Evolutionary conservation across 2,329 filamentous ascomycete genomes (phyloP), one percentile per base, ranked within the genome.

Genomic region (Microcyclospora tardicrescens): DNA sequence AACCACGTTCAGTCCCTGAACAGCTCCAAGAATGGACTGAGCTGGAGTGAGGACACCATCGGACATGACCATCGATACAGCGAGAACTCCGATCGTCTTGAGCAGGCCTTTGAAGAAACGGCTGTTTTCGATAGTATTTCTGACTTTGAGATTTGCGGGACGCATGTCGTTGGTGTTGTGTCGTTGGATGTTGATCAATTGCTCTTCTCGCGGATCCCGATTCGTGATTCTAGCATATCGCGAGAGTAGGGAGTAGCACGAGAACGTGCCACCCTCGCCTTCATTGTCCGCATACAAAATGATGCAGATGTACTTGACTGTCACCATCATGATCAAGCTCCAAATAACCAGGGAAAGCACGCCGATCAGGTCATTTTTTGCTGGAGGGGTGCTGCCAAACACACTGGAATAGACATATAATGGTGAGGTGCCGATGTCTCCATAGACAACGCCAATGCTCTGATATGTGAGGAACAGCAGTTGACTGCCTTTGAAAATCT

Each of bases 371-470:
- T 80, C 73, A 15, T 72, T 64, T 47, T 71, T 69, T 6, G 60
- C 64, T 0, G 77, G 77, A 2, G 62, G 59, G 12, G 32, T 43
- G 15, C 14, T 36, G 16, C 67, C 63, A 50, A 83, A 83, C 1
- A 75, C 80, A n/a, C 73, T 77, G 13, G 77, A 81, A 56, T 65
- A 82, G 13, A 82, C 78, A 50, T 83, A 83, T 13, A 83, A 71
- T n/a, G 77, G 77, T 43, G 69, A 75, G 5, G 64, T 75, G 40
- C 77, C 78, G 50, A 81, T 80, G 47, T 82, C 78, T 16, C 78
- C 78, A 44, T 82, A 81, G 36, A 81, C 81, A 31, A 79, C 74
- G 36, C 78, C 77, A 24, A 69, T 72, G 2, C 71, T 75, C 57
- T 81, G 76, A 52, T 79, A 81, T 16, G 75, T 71, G 33, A 79